Evolutionary conservation across 257 asterid species (phyloP).

Genomic region (Solanum appendiculatum): DNA sequence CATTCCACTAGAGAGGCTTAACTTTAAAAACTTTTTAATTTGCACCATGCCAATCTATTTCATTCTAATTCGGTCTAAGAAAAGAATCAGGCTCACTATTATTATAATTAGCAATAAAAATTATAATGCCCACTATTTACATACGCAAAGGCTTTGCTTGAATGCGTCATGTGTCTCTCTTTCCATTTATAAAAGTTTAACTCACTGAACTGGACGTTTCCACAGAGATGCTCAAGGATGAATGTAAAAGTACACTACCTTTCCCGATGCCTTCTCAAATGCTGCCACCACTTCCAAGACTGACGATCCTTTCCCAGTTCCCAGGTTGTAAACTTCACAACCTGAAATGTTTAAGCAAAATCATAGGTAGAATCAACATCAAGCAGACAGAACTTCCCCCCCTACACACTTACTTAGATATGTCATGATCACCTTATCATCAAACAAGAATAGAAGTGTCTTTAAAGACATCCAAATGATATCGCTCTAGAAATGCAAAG

Average conservation of each 20-base stretch:
- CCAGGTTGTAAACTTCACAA: slow-evolving; percentile 95
- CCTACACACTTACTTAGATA: background rate
- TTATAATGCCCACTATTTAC: background rate
- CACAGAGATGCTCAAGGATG: background rate
- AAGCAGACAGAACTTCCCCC: background rate
- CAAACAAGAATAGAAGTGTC: background rate
- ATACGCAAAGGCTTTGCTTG: background rate
- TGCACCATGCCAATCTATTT: background rate
- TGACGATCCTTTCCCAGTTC: slow-evolving; percentile 95
- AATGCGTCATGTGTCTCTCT: background rate
- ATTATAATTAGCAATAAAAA: background rate
- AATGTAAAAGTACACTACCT: slow-evolving; percentile 32
- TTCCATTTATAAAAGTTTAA: background rate
- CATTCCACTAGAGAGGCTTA: background rate
- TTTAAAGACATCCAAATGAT: background rate
- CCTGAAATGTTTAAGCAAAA: slow-evolving; percentile 33
- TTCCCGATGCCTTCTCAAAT: slow-evolving; percentile 95
- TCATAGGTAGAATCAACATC: background rate
- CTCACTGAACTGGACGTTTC: background rate
- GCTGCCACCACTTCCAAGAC: slow-evolving; percentile 97
- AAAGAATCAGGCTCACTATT: background rate
- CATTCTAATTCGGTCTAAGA: background rate
- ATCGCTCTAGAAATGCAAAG: background rate
- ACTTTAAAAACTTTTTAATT: background rate
- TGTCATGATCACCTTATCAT: background rate